Base-by-base conservation (phyloP, 805 yeast genomes). In the Debaryomyces maramus region DNA sequence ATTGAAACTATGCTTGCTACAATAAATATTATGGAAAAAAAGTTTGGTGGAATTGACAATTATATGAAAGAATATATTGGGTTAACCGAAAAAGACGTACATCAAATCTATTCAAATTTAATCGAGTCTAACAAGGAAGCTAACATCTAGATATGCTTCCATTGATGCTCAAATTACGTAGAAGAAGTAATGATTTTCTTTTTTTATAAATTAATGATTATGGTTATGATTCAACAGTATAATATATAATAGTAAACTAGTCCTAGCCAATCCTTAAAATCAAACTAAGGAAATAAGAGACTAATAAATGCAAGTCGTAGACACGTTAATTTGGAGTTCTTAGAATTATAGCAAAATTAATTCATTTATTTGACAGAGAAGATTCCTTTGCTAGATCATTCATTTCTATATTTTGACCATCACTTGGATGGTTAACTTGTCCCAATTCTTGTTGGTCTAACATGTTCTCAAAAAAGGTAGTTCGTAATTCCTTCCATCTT, bases 401-500 rank as follows among this genome's bases (percentile, higher is more conserved):
- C 61, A 58, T 47, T 31, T 55, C 60, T 19, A 57, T 55, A 6
- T 34, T 36, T 18, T 39, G 38, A 13, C 16, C 14, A 13, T 33
- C 35, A 11, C 40, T 38, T 3, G 40, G 36, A 29, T 50, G 60
- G 10, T 44, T 39, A 6, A 55, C 55, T 18, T 56, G 54, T 6
- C 80, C 81, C 38, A 68, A 43, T 50, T 77, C 83, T 6, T 78
- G 72, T 6, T 78, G 72, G 50, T 85, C 93, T 18, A 78, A 73
- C 67, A 85, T 69, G 23, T 90, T 88, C 42, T 89, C 95, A 51
- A 93, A 91, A 55, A 93, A 91, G 0, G 96, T 87, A 28, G 87
- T 86, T 53, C 90, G 75, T 39, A 91, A 68, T 59, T 91, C 99
- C 49, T 83, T 80, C 97, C 97, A 90, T 50, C 96, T 77, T 0